Evolutionary conservation across 768 basidiomycete species (phyloP), one percentile per base, ranked within the genome.

Genomic region (Tulasnella calospora): DNA sequence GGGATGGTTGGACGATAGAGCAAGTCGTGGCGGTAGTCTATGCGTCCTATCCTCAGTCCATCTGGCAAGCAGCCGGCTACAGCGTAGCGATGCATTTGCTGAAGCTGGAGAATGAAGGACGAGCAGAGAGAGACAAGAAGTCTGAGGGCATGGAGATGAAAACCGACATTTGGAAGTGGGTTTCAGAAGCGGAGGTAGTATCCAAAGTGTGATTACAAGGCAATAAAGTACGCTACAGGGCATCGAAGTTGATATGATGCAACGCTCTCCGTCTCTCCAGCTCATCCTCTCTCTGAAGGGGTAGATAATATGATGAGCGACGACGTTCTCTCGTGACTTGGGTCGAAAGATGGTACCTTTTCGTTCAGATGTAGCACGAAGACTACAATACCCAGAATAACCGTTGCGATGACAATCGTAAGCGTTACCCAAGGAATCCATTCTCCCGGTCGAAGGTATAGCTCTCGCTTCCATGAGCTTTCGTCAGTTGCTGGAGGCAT

Each of bases 391-490:
- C 92, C 95, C 67, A 99, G 85, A 67, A 94, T 82, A 13, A 89
- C 82, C 73, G 92, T 94, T 17, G 92, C 90, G 3, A 88, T 90
- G 10, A 97, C 85, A 0, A 97, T 92, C 0, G 93, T 94, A 55
- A 94, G 85, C n/a, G 93, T 96, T 19, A 99, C 98, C 94, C 92
- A 96, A 1, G 95, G 95, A 79, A 98, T 95, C 96, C 96, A 99
- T 82, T 94, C 93, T 23, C 98, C 98, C 3, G 98, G 98, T 40
- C 95, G 86, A 81, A 99, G 85, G 83, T 94, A 99, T 80, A 99
- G 85, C 85, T 97, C 92, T 73, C 91, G 89, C 82, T 90, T 92
- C 98, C 98, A 99, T 38, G 86, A 89, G 30, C 86, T 86, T 9
- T 86, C 86, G 5, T 79, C 79, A 36, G 40, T 36, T 3, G 87